Base-by-base conservation (phyloP, 108 stramenopile species). In the Fistulifera pelliculosa region DNA sequence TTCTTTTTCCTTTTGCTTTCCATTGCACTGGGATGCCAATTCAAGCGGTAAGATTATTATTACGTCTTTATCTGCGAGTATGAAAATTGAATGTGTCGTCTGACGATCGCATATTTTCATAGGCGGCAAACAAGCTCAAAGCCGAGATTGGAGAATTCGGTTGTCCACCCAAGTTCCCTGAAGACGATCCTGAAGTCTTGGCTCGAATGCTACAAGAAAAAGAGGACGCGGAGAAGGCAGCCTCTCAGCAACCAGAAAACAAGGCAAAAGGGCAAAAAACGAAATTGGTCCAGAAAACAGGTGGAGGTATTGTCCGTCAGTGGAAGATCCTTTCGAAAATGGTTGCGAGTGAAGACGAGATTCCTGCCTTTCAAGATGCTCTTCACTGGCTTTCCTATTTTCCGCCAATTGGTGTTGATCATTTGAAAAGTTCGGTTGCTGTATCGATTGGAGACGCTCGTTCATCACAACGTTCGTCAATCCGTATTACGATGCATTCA, bases 21-120 rank as follows among this genome's bases (percentile, higher is more conserved):
- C 98, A 99, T 77, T 97, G 96, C 70, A 99, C 98, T 0, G 98
- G 98, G 47, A 97, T 97, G 95, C 98, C 98, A 18, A 99, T 99
- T 66, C 95, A 97, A 82, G 94, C 94, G 51, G 85, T 86, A 68
- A 61, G 85, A 76, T 19, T 15, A 51, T 13, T 4, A 10, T n/a
- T 21, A 13, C 14, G 39, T 6, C 23, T 52, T 12, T 6, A 16
- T 22, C 6, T 35, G 31, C 3, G 3, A 35, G 3, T 35, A 3
- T 35, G 31, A 35, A 35, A 3, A 6, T 35, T 35, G 8, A 35
- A 35, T 35, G 3, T 35, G 6, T 35, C 8, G 8, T 35, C 31
- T n/a, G n/a, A n/a, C n/a, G n/a, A 35, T 8, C 8, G 31, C 31
- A 3, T 35, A 3, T 8, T 35, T 35, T 8, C 31, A 40, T 61